These are phyloP conservation scores for Pseudogymnoascus sp. DNA, from an alignment of 2,329 filamentous ascomycete genomes.

Conservation along the genomic window DNA sequence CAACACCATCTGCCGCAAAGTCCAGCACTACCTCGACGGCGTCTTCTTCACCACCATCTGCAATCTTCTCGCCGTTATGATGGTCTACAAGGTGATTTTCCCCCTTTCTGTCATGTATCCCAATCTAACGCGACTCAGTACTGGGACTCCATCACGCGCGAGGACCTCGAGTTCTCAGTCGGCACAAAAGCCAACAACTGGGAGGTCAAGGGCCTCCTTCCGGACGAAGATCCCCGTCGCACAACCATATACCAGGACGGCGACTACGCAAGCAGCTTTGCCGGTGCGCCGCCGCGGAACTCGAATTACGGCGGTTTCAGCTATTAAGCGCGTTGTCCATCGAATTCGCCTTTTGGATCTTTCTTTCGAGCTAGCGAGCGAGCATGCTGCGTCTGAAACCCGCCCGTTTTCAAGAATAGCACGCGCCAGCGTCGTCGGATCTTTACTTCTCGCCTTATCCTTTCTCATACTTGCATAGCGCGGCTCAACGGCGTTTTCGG, in stretches of 20 bases:
- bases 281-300: conserved; percentile 21
- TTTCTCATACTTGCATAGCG: conserved; percentile 8
- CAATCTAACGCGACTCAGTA: conserved; percentile 51
- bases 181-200: conserved; percentile 93
- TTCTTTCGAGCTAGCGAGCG: neutral
- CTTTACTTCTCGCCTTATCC: conserved; percentile 1
- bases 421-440: neutral
- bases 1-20: conserved; percentile 70
- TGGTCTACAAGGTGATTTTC: conserved; percentile 84
- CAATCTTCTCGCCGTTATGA: conserved; percentile 95
- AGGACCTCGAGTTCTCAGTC: conserved; percentile 97
- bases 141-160: conserved; percentile 98
- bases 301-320: conserved; percentile 28
- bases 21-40: conserved; percentile 89
- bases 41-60: conserved; percentile 90
- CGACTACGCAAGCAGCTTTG: conserved; percentile 21
- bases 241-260: conserved; percentile 27
- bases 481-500: conserved; percentile 3
- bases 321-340: conserved; percentile 17
- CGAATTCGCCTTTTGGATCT: neutral
- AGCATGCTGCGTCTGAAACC: neutral
- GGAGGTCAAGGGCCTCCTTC: conserved; percentile 87
- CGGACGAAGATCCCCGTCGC: conserved; percentile 27
- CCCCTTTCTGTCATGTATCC: conserved; percentile 14
- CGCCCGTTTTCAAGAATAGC: neutral